phyloP scores from a whole-genome alignment of 1,139 yeast genomes.

The Kodamaea anthophila region DNA sequence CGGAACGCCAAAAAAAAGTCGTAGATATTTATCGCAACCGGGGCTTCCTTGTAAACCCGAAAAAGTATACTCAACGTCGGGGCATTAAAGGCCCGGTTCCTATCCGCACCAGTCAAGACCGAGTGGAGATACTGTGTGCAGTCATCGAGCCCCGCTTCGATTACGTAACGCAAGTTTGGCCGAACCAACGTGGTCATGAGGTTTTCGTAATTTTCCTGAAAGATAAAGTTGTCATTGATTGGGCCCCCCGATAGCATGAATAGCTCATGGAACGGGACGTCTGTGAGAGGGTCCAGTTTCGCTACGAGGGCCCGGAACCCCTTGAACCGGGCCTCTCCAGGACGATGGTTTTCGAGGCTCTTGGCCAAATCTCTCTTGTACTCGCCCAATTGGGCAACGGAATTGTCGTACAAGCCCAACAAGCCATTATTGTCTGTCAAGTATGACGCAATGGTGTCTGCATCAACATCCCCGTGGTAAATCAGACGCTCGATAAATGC shows the following conservation, averaged over 20 bases:
- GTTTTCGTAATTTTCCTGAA: slow-evolving; percentile 35
- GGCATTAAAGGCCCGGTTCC: slow-evolving; percentile 18
- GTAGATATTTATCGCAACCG: slow-evolving; percentile 62
- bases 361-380: slow-evolving; percentile 20
- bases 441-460: slow-evolving; percentile 12
- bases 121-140: slow-evolving; percentile 25
- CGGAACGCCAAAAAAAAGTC: slow-evolving; percentile 75
- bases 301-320: slow-evolving; percentile 25
- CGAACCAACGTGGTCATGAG: slow-evolving; percentile 35
- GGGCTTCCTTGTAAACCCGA: slow-evolving; percentile 75
- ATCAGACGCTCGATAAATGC: slow-evolving; percentile 22
- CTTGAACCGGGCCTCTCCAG: slow-evolving; percentile 21
- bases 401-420: slow-evolving; percentile 13
- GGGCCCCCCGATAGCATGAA: slow-evolving; percentile 33
- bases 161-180: slow-evolving; percentile 29
- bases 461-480: slow-evolving; percentile 4
- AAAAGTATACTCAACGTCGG: slow-evolving; percentile 58
- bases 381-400: slow-evolving; percentile 15
- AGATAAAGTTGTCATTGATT: slow-evolving; percentile 5
- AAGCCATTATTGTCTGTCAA: slow-evolving; percentile 17
- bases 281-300: slow-evolving; percentile 1
- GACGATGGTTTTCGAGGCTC: slow-evolving; percentile 8
- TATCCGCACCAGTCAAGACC: slow-evolving; percentile 13
- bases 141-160: slow-evolving; percentile 30
- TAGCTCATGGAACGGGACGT: slow-evolving; percentile 29